Percentiles rank a stretch among this genome's conserved stretches.
Evolutionary conservation across 306 rosid species (phyloP).

Genomic region (Cucurbita moschata): DNA sequence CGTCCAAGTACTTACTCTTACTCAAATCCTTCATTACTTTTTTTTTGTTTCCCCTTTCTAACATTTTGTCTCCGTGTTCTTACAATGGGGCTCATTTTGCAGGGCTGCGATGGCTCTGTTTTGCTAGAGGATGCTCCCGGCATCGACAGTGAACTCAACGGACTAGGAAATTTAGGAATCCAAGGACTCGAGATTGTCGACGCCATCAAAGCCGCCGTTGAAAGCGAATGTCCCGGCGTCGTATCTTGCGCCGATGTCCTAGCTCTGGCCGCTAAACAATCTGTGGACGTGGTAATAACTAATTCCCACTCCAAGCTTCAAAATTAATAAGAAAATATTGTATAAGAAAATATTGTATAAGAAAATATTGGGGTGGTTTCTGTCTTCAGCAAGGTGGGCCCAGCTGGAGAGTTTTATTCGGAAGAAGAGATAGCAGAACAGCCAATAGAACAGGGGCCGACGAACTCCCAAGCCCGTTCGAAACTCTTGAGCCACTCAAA

Average conservation of each 20-base stretch:
- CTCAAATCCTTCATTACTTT: not conserved
- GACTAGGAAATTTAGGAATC: conserved; percentile 31
- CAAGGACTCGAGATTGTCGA: conserved; percentile 46
- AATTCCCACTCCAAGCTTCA: not conserved
- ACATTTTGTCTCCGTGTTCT: too few relatives aligned
- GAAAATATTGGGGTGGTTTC: not conserved
- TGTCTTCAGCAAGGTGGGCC: conserved; percentile 47
- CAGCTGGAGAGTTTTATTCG: conserved; percentile 48
- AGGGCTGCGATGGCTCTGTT: conserved; percentile 73
- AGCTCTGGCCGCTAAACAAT: conserved; percentile 53
- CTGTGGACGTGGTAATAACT: conserved; percentile 36
- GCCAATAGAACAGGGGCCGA: conserved; percentile 64
- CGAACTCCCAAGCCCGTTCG: conserved; percentile 41
- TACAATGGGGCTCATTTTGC: not conserved
- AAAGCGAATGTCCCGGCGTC: conserved; percentile 38
- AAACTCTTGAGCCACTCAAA: conserved; percentile 19
- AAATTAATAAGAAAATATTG: too few relatives aligned
- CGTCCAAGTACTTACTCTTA: not conserved
- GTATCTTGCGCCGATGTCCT: conserved; percentile 74
- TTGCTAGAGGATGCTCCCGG: conserved; percentile 40
- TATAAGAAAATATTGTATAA: not conserved
- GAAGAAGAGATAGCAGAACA: conserved; percentile 55
- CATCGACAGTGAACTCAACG: conserved; percentile 52
- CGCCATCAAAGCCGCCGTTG: conserved; percentile 45
- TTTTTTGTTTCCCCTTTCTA: not conserved